Evolutionary conservation across 306 rosid genomes (phyloP), one percentile per base, ranked within the genome.

Genomic region (Begonia peltatifolia): DNA sequence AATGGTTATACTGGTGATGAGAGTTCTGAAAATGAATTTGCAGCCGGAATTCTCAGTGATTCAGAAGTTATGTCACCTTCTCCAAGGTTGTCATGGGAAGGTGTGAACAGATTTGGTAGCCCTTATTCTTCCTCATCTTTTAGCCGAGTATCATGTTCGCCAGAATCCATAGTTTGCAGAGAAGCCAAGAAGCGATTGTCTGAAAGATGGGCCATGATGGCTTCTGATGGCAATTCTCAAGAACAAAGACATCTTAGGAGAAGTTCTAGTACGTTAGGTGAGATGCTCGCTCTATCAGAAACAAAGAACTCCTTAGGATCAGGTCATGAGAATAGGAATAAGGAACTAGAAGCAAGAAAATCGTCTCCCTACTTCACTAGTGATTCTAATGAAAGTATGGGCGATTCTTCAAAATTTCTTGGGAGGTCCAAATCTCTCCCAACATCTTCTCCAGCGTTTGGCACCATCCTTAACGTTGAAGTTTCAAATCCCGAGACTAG

Each of bases 101-200:
- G 79, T 62, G 58, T 66, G 58, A 75, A 79, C 64, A 71, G 63
- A 67, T 66, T 64, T 48, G 78, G 77, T 4, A 73, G 93, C 65
- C 86, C 94, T 25, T 75, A 79, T 62, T 83, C 94, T 71, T 63
- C 84, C 11, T 67, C 79, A 44, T 85, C 95, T 12, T 78, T 83
- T 49, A 75, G 94, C 42, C 87, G 74, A n/a, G 63, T 68, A 18
- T 71, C 94, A 0, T 78, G 87, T 70, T 90, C 96, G 64, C 87
- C 94, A 3, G 96, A 90, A 54, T 86, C 99, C 59, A 76, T 83
- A 13, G 96, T 90, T 35, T 79, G 93, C 74, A 81, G 79, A 61
- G 99, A 92, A 64, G 99, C 99, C 14, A 92, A 87, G 84, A 86
- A 79, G 82, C 64, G 96, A 42, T 84, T 92, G 7, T 83, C 94